A percentile compares a stretch with the other conserved stretches of the same genome.
phyloP scores from a whole-genome alignment of 768 basidiomycete genomes.

The Russula vinacea region DNA sequence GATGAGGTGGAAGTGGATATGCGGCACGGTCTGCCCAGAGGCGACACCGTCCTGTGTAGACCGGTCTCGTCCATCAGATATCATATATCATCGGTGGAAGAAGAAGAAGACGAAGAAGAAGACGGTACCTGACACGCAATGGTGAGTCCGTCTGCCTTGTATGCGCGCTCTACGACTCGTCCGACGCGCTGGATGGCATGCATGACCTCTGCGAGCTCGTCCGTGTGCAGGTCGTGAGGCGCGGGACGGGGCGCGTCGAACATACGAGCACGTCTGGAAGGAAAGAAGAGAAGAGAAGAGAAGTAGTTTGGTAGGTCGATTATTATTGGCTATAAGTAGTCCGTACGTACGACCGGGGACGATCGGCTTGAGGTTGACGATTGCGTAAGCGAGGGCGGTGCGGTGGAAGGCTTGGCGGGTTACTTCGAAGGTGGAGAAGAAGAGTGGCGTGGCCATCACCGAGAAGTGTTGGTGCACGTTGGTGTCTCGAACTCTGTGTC shows the following conservation, averaged over 20 bases:
- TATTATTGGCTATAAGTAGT: too few species aligned
- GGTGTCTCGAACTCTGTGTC: too few species aligned
- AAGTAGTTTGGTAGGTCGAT: too few species aligned
- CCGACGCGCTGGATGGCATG: slow-evolving; percentile 75
- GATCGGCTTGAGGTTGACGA: slow-evolving; percentile 94
- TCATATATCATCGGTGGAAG: slow-evolving; percentile 11
- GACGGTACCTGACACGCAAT: slow-evolving; percentile 77
- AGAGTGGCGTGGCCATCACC: slow-evolving; percentile 34
- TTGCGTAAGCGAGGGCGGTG: slow-evolving; percentile 67
- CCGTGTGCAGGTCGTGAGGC: slow-evolving; percentile 47
- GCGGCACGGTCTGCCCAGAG: slow-evolving; percentile 82
- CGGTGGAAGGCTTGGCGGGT: slow-evolving; percentile 73
- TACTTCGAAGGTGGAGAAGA: slow-evolving; percentile 81
- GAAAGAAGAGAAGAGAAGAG: not conserved
- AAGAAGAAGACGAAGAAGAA: not conserved
- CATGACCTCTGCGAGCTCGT: slow-evolving; percentile 81
- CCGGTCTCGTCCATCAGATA: not conserved
- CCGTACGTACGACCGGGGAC: slow-evolving; percentile 84
- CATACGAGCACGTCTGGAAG: slow-evolving; percentile 53
- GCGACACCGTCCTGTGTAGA: slow-evolving; percentile 76
- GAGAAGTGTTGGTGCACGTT: too few species aligned
- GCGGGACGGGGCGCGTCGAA: slow-evolving; percentile 48
- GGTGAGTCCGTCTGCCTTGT: slow-evolving; percentile 79
- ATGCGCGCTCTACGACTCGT: slow-evolving; percentile 73
- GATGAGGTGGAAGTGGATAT: slow-evolving; percentile 94